phyloP scores from a whole-genome alignment of 2,329 filamentous ascomycete genomes.

The Cladosporium sp. region DNA sequence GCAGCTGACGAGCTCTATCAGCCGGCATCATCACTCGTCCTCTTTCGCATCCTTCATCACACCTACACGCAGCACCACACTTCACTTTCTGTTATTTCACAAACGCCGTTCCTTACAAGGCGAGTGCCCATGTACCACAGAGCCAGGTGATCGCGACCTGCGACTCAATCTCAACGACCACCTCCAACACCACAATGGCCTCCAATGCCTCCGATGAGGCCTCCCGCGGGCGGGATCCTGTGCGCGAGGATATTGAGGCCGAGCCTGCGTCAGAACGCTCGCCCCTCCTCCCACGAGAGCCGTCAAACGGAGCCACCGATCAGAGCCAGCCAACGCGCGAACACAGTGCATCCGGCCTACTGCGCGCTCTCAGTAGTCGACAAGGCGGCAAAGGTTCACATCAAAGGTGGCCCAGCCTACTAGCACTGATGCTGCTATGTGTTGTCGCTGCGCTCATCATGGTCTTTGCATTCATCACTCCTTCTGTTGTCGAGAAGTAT shows the following conservation, averaged over 20 bases:
- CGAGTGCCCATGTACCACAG: neutral
- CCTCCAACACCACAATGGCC: neutral
- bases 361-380: conserved; percentile 26
- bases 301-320: conserved; percentile 20
- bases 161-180: neutral
- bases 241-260: conserved; percentile 2
- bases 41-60: neutral
- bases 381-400: conserved; percentile 34
- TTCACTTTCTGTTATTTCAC: too few species aligned
- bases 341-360: conserved; percentile 31
- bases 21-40: conserved; percentile 2
- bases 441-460: conserved; percentile 64
- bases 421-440: conserved; percentile 66
- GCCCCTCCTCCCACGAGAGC: conserved; percentile 33
- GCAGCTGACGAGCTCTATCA: neutral
- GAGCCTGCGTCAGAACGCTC: conserved; percentile 35
- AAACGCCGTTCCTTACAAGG: too few species aligned
- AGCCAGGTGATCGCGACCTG: neutral
- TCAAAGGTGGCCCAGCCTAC: conserved; percentile 70
- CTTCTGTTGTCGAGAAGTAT: conserved; percentile 78
- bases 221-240: conserved; percentile 8
- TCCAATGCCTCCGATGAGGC: conserved; percentile 11
- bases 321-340: conserved; percentile 10
- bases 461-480: conserved; percentile 73
- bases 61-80: neutral